These are phyloP conservation scores for Aureobasidium sp. DNA, from an alignment of 2,329 filamentous ascomycete species.

Conservation along the genomic window DNA sequence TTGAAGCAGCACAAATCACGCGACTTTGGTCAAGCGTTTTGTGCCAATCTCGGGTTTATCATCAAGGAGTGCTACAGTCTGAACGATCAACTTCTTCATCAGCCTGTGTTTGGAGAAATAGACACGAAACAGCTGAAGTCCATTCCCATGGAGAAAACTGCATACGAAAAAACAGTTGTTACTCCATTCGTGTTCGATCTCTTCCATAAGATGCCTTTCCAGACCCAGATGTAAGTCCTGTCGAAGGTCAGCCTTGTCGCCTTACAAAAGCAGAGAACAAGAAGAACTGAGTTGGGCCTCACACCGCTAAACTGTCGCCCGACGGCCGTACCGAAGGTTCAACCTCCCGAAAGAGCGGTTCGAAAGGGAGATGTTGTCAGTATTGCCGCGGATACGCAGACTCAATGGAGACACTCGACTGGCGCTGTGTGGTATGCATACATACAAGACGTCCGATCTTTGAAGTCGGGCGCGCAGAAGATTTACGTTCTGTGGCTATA, in stretches of 20 bases:
- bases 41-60: conserved; percentile 56
- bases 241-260: conserved; percentile 22
- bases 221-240: conserved; percentile 39
- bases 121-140: conserved; percentile 24
- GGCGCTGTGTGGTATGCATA: conserved; percentile 61
- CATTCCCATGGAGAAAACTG: conserved; percentile 22
- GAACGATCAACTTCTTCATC: conserved; percentile 26
- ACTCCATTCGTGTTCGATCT: conserved; percentile 61
- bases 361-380: conserved; percentile 45
- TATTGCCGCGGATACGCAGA: conserved; percentile 40
- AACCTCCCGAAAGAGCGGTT: conserved; percentile 23
- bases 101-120: conserved; percentile 35
- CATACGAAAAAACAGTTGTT: conserved; percentile 50
- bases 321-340: neutral
- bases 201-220: conserved; percentile 59
- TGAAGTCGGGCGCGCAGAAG: conserved; percentile 30
- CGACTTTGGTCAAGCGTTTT: conserved; percentile 59
- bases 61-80: conserved; percentile 57
- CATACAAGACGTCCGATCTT: conserved; percentile 51
- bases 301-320: conserved; percentile 19
- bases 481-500: conserved; percentile 72
- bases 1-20: conserved; percentile 35
- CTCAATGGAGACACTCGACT: conserved; percentile 49
- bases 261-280: conserved; percentile 20
- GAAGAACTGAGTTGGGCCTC: conserved; percentile 19